A percentile compares a stretch with the other conserved stretches of the same genome.
These are phyloP conservation scores for Polychaeton citri DNA, from an alignment of 2,329 filamentous ascomycete genomes.

Conservation along the genomic window DNA sequence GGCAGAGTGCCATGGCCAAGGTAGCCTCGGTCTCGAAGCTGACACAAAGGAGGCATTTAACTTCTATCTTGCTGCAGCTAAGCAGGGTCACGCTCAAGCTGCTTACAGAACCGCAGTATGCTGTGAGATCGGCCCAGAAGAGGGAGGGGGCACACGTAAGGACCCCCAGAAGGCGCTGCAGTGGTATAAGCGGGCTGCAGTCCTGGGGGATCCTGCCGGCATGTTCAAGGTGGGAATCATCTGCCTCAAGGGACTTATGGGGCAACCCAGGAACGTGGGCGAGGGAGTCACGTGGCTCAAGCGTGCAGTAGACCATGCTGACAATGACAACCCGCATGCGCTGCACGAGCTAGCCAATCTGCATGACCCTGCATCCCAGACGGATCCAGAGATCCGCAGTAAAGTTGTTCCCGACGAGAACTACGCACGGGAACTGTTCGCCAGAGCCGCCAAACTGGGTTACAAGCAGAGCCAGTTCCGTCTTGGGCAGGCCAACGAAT, in stretches of 20 bases:
- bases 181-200: slow-evolving; percentile 92
- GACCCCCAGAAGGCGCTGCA: slow-evolving; percentile 91
- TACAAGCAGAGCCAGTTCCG: slow-evolving; percentile 95
- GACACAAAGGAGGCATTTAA: slow-evolving; percentile 89
- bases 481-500: slow-evolving; percentile 78
- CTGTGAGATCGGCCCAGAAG: slow-evolving; percentile 90
- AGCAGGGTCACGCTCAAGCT: slow-evolving; percentile 69
- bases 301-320: slow-evolving; percentile 76
- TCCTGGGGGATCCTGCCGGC: slow-evolving; percentile 76
- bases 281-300: slow-evolving; percentile 91
- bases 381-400: slow-evolving; percentile 42
- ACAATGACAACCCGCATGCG: slow-evolving; percentile 84
- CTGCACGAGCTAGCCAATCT: slow-evolving; percentile 69
- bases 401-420: slow-evolving; percentile 66
- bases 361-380: slow-evolving; percentile 47
- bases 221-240: slow-evolving; percentile 99
- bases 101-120: slow-evolving; percentile 94
- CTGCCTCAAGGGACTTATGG: slow-evolving; percentile 80
- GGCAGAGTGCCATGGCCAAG: slow-evolving; percentile 78
- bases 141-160: slow-evolving; percentile 80
- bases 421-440: slow-evolving; percentile 71
- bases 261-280: slow-evolving; percentile 65
- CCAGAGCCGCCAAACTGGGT: slow-evolving; percentile 71
- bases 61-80: slow-evolving; percentile 87
- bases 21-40: slow-evolving; percentile 60